Evolutionary conservation across 768 basidiomycete genomes (phyloP).

Genomic region (Lentinula edodes): DNA sequence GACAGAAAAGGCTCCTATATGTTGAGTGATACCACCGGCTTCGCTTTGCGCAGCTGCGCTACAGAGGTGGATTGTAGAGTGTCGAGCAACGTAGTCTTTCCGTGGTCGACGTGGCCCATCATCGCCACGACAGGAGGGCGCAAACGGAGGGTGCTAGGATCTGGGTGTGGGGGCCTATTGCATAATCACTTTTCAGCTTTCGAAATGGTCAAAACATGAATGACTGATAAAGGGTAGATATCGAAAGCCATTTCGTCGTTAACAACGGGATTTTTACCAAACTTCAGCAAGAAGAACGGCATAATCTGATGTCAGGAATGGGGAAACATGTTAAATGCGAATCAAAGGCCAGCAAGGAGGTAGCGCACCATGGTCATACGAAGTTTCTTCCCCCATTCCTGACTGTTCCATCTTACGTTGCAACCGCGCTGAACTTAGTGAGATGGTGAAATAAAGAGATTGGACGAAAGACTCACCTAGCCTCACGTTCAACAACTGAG

Average conservation of each 20-base stretch:
- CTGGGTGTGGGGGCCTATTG: conserved; percentile 46
- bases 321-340: conserved; percentile 1
- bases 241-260: conserved; percentile 95
- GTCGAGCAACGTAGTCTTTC: conserved; percentile 92
- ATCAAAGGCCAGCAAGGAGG: background rate
- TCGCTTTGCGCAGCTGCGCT: conserved; percentile 94
- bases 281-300: conserved; percentile 80
- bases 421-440: conserved; percentile 42
- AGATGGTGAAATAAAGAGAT: background rate
- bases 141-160: conserved; percentile 47
- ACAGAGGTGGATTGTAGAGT: conserved; percentile 88
- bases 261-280: conserved; percentile 79
- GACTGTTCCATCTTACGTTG: conserved; percentile 62
- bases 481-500: conserved; percentile 59
- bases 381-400: conserved; percentile 65
- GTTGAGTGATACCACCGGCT: conserved; percentile 98
- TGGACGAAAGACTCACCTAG: conserved; percentile 42
- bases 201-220: background rate
- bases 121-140: conserved; percentile 91
- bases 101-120: conserved; percentile 97
- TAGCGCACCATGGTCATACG: conserved; percentile 62
- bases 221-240: conserved; percentile 70
- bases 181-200: conserved; percentile 9
- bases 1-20: conserved; percentile 97
- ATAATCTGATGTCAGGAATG: conserved; percentile 91